Evolutionary conservation across 352 stramenopile species (phyloP).

Genomic region (Globisporangium emineosum): DNA sequence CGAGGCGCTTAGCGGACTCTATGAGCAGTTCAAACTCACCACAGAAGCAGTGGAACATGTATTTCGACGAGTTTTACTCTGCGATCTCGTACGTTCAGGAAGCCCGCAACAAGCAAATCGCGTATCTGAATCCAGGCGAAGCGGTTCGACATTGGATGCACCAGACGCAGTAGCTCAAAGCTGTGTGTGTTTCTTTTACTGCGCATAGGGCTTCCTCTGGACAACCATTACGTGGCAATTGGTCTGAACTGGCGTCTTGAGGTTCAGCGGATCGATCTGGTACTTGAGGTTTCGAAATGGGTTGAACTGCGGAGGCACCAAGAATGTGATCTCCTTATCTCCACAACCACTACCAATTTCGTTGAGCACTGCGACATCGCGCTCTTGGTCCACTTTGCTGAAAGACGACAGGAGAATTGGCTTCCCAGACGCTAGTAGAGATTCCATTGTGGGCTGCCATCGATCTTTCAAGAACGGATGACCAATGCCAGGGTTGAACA

Average conservation of each 20-base stretch:
- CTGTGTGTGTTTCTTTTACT: neutral
- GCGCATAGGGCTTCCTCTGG: slow-evolving; percentile 15
- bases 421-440: slow-evolving; percentile 37
- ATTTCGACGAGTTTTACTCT: slow-evolving; percentile 73
- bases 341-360: slow-evolving; percentile 21
- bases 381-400: slow-evolving; percentile 53
- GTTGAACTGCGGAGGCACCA: slow-evolving; percentile 41
- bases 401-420: slow-evolving; percentile 67
- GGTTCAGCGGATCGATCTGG: slow-evolving; percentile 39
- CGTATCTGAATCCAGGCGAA: slow-evolving; percentile 48
- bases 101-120: slow-evolving; percentile 27
- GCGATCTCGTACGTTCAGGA: slow-evolving; percentile 57
- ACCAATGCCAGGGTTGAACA: slow-evolving; percentile 74
- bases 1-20: slow-evolving; percentile 11
- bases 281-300: slow-evolving; percentile 62
- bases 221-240: slow-evolving; percentile 58
- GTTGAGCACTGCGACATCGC: slow-evolving; percentile 46
- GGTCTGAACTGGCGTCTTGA: slow-evolving; percentile 42
- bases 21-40: neutral
- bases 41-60: slow-evolving; percentile 28
- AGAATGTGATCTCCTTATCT: slow-evolving; percentile 23
- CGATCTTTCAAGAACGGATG: slow-evolving; percentile 42
- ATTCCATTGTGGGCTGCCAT: slow-evolving; percentile 54
- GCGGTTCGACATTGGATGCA: slow-evolving; percentile 71
- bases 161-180: slow-evolving; percentile 47